Percentiles rank a stretch among this genome's conserved stretches.
These are phyloP conservation scores for Syncephalastrum monosporum DNA, from an alignment of 371 early-diverging fungal genomes.

Conservation along the genomic window DNA sequence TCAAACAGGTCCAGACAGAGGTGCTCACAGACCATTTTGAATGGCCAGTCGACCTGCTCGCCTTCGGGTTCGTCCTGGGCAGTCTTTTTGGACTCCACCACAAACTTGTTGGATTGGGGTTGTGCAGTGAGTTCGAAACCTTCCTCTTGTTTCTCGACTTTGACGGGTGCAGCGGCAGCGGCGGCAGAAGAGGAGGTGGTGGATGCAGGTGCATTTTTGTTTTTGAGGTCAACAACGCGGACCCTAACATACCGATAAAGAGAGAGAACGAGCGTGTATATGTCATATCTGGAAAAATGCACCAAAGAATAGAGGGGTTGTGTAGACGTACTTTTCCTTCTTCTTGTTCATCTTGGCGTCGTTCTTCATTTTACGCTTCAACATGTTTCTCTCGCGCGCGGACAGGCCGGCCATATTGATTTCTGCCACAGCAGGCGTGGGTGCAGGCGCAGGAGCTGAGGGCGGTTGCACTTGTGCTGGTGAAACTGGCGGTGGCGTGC, in stretches of 20 bases:
- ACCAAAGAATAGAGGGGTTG: background rate
- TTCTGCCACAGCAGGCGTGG: constrained; percentile 48
- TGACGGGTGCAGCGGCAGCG: constrained; percentile 45
- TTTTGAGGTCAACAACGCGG: constrained; percentile 45
- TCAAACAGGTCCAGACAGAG: constrained; percentile 90
- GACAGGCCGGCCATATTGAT: constrained; percentile 83
- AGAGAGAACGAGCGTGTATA: background rate
- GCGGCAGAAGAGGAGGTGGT: too few species aligned
- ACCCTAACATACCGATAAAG: constrained; percentile 25
- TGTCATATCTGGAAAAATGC: background rate
- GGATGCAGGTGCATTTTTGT: constrained; percentile 22
- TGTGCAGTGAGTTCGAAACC: constrained; percentile 70
- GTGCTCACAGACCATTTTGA: constrained; percentile 87
- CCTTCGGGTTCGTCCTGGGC: constrained; percentile 20
- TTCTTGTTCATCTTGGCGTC: constrained; percentile 75
- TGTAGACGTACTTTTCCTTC: constrained; percentile 65
- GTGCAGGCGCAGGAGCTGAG: constrained; percentile 16
- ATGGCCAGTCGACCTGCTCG: constrained; percentile 79
- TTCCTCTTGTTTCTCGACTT: constrained; percentile 42
- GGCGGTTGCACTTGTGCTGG: constrained; percentile 29
- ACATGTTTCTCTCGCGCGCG: constrained; percentile 84
- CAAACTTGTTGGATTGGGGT: constrained; percentile 69
- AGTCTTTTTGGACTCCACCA: constrained; percentile 69
- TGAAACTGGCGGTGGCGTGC: constrained; percentile 14
- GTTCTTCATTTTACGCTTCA: constrained; percentile 86